Conservation (phyloP, 1,284 basidiomycete genomes). For the Ganoderma boninense region DNA sequence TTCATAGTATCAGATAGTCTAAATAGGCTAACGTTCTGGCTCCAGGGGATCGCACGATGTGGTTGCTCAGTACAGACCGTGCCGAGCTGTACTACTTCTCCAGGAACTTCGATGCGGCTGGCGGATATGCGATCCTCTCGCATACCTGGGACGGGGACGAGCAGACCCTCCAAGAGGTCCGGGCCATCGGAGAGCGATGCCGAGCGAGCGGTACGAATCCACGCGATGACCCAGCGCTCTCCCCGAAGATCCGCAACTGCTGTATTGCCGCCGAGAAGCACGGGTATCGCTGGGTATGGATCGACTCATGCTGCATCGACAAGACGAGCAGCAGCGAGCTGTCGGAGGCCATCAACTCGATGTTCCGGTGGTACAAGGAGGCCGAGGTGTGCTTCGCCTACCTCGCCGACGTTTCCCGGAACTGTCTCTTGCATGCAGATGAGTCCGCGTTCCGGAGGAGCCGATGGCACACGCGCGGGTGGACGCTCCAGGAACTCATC, state of each 20-base stretch:
- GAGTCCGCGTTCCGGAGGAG: neutral
- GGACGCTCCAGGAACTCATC: slow-evolving; percentile 12
- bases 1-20: neutral
- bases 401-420: neutral
- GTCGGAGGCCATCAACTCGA: neutral
- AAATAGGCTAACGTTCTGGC: neutral
- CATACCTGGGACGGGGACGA: neutral
- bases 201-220: neutral
- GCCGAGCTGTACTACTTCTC: neutral
- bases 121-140: neutral
- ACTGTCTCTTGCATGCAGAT: neutral
- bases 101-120: neutral
- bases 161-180: neutral
- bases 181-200: neutral
- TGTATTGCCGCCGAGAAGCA: neutral
- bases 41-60: neutral
- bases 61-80: neutral
- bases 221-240: neutral
- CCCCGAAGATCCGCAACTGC: neutral
- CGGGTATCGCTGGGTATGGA: neutral
- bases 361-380: slow-evolving; percentile 10
- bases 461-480: slow-evolving; percentile 11
- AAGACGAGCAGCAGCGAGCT: neutral
- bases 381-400: slow-evolving; percentile 12
- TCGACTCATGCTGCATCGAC: neutral